Evolutionary conservation across 139 green algal species (phyloP).

Genomic region (Picocystis salinarum): DNA sequence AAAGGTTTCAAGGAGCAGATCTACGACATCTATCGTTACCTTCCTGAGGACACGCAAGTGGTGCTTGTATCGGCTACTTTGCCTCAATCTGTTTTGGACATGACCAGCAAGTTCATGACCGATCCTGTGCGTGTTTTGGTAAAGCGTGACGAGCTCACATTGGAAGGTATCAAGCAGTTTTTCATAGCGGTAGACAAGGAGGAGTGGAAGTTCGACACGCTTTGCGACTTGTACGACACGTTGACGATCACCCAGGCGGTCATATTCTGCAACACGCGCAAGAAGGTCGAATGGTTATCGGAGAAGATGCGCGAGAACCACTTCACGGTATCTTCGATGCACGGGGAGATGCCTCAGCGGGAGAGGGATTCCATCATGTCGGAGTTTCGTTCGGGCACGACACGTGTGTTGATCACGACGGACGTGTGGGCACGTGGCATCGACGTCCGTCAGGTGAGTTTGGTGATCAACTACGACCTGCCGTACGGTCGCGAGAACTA

Average conservation of each 20-base stretch:
- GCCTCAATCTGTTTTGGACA: constrained; percentile 86
- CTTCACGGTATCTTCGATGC: constrained; percentile 94
- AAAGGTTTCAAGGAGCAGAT: constrained; percentile 99
- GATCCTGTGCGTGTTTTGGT: constrained; percentile 94
- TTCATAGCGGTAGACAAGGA: constrained; percentile 96
- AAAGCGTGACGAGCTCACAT: constrained; percentile 97
- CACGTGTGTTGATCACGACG: constrained; percentile 92
- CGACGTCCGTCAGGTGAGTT: constrained; percentile 81
- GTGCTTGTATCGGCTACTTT: constrained; percentile 89
- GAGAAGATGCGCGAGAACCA: constrained; percentile 93
- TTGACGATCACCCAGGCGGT: constrained; percentile 97
- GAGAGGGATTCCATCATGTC: constrained; percentile 95
- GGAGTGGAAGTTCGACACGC: constrained; percentile 99
- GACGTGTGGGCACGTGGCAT: constrained; percentile 95
- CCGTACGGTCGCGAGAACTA: constrained; percentile 95
- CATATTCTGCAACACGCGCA: constrained; percentile 93
- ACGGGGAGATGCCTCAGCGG: constrained; percentile 97
- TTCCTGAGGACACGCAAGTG: constrained; percentile 73
- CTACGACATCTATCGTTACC: constrained; percentile 94
- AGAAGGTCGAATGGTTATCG: constrained; percentile 85
- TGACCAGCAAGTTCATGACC: constrained; percentile 98
- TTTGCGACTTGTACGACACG: constrained; percentile 98
- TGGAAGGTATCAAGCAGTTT: constrained; percentile 99
- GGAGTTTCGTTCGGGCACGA: constrained; percentile 74
- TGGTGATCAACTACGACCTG: constrained; percentile 99